Evolutionary conservation across 768 basidiomycete species (phyloP).

Genomic region (Rhodotorula sphaerocarpa): DNA sequence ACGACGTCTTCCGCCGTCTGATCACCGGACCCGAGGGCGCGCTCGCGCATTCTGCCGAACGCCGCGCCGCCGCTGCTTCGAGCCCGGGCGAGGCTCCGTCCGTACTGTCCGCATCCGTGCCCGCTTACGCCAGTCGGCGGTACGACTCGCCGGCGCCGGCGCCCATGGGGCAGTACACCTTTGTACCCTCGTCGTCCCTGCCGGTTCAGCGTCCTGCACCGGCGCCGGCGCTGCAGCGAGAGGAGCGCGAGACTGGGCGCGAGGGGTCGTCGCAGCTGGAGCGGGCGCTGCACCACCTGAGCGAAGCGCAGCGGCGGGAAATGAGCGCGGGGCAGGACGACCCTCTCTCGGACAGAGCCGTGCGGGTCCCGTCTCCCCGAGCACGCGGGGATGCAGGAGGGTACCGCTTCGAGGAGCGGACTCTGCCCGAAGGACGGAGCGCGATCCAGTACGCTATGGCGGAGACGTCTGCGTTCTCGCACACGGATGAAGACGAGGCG

Average conservation of each 20-base stretch:
- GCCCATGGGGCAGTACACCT: conserved; percentile 14
- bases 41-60: conserved; percentile 18
- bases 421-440: conserved; percentile 5
- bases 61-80: conserved; percentile 8
- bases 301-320: conserved; percentile 1
- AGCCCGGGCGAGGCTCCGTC: too few species aligned
- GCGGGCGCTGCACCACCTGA: not conserved
- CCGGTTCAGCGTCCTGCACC: conserved; percentile 3
- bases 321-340: not conserved
- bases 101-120: not conserved
- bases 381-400: not conserved
- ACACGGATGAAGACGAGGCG: not conserved
- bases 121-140: too few species aligned
- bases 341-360: not conserved
- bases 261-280: conserved; percentile 5
- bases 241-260: too few species aligned
- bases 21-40: conserved; percentile 31
- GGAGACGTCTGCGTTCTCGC: conserved; percentile 1
- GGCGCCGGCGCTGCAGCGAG: not conserved
- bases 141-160: conserved; percentile 15
- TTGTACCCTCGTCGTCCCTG: conserved; percentile 6
- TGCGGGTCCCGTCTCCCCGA: not conserved
- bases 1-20: conserved; percentile 24
- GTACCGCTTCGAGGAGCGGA: not conserved
- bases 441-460: conserved; percentile 30